Evolutionary conservation across 2,329 filamentous ascomycete species (phyloP), one percentile per base, ranked within the genome.

Genomic region (Cordyceps javanica): DNA sequence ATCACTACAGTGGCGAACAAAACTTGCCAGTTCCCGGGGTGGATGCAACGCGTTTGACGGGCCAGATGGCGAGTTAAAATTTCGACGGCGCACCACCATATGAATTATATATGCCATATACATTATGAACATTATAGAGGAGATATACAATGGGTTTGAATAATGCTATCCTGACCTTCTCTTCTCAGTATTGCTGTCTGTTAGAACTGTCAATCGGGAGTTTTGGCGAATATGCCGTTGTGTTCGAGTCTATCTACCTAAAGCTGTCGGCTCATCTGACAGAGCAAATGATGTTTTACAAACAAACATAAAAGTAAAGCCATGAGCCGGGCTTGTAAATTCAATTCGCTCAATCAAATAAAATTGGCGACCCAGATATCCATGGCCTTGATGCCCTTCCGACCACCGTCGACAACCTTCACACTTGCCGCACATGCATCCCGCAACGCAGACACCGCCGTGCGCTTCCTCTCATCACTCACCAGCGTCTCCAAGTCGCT

Each of bases 341-440:
- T 45, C 11, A 16, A n/a, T 3, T 45, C 25, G 3, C 23, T n/a
- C 19, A 8, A n/a, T 56, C 19, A 56, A 36, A 39, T 26, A 19
- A 59, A 60, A 46, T 30, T 57, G 39, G 59, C 51, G 26, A 53
- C 48, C 59, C 59, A 60, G n/a, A 60, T 52, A 57, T 60, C 59
- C 59, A 60, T 60, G 16, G 28, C 7, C 46, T 21, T 50, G 34
- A 50, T 28, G 5, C 46, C 46, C 36, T 60, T 60, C 48, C 11
- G 46, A 52, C 60, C 53, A 8, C 59, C 54, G 39, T 54, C n/a
- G 8, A 61, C 41, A 28, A 39, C 53, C 42, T 50, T 21, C 53
- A 61, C 55, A 48, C 53, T 60, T 53, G 58, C 60, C 50, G 57
- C 60, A 55, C 57, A 59, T 19, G 60, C 60, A 57, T 61, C 60